phyloP scores from a whole-genome alignment of 306 rosid genomes.

The Bauhinia variegata region DNA sequence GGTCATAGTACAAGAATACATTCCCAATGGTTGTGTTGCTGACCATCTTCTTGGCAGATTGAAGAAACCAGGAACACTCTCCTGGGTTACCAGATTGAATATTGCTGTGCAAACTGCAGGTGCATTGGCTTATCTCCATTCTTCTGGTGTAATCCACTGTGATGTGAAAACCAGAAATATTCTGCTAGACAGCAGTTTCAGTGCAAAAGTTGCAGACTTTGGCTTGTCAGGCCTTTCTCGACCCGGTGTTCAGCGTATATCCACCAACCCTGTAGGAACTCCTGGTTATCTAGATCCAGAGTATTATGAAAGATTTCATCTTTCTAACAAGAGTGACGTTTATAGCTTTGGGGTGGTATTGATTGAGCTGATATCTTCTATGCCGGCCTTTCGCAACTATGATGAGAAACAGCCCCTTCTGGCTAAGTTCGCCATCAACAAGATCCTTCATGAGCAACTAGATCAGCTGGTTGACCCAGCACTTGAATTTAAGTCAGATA shows the following conservation, averaged over 20 bases:
- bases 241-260: constrained; percentile 47
- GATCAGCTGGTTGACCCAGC: constrained; percentile 49
- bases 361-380: constrained; percentile 60
- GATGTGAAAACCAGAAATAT: constrained; percentile 59
- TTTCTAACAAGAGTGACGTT: constrained; percentile 57
- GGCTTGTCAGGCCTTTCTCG: constrained; percentile 62
- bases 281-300: constrained; percentile 68
- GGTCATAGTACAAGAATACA: constrained; percentile 56
- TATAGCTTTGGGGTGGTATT: constrained; percentile 63
- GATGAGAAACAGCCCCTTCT: constrained; percentile 36
- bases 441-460: constrained; percentile 45
- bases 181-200: constrained; percentile 49
- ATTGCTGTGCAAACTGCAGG: constrained; percentile 54
- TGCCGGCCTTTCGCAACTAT: constrained; percentile 49
- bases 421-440: constrained; percentile 53
- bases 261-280: constrained; percentile 66
- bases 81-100: constrained; percentile 48
- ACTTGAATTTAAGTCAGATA: constrained; percentile 48
- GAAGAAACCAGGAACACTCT: constrained; percentile 43
- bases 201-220: constrained; percentile 63
- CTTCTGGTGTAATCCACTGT: constrained; percentile 56
- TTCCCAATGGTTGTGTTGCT: constrained; percentile 59
- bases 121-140: constrained; percentile 61
- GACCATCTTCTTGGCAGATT: constrained; percentile 55
- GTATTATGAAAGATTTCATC: constrained; percentile 53